Evolutionary conservation across 139 green algal genomes (phyloP).

Genomic region (Coccomyxa sp.): DNA sequence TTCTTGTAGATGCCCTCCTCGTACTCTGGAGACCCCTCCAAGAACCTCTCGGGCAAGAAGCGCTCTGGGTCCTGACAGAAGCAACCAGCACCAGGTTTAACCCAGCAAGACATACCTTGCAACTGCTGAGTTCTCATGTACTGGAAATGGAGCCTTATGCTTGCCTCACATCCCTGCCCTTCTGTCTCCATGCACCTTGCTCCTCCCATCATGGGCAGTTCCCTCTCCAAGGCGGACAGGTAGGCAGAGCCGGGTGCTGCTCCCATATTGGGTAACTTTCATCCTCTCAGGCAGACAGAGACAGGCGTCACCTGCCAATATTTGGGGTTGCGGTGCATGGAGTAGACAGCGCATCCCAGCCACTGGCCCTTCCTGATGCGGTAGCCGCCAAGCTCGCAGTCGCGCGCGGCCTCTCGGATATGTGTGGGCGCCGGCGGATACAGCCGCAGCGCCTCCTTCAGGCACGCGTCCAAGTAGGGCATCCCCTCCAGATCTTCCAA

Average conservation of each 20-base stretch:
- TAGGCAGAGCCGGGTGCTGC: no score
- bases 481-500: not conserved
- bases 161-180: no score
- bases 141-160: no score
- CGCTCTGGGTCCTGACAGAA: not conserved
- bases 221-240: no score
- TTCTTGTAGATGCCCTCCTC: not conserved
- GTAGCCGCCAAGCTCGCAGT: constrained; percentile 6
- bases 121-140: no score
- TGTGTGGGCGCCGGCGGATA: constrained; percentile 31
- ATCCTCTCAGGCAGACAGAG: no score
- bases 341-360: constrained; percentile 28
- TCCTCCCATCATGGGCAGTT: no score
- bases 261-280: no score
- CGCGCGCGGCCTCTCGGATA: not conserved
- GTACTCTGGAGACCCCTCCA: constrained; percentile 1
- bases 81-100: no score
- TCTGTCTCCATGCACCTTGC: no score
- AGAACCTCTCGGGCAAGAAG: constrained; percentile 4
- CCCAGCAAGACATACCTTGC: no score
- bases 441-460: constrained; percentile 52
- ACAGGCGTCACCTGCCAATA: constrained; percentile 32
- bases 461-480: constrained; percentile 43
- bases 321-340: constrained; percentile 36
- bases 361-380: not conserved